Evolutionary conservation across 306 rosid species (phyloP).

Genomic region (Senna tora): DNA sequence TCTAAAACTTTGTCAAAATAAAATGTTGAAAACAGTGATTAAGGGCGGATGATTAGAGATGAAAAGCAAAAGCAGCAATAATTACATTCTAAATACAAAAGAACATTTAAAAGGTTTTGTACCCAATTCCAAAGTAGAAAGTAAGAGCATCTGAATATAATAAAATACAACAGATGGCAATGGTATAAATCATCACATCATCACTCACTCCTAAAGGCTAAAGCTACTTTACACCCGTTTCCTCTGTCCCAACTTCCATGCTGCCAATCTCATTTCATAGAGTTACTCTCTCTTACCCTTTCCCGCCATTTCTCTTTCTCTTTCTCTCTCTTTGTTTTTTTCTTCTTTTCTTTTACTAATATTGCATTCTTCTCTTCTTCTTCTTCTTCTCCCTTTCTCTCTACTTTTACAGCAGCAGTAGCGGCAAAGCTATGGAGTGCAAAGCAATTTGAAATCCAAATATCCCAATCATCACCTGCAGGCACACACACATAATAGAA

Average conservation of each 20-base stretch:
- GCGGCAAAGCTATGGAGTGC: conserved; percentile 38
- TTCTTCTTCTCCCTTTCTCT: conserved; percentile 6
- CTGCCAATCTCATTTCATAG: neutral
- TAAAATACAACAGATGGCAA: neutral
- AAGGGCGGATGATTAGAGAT: neutral
- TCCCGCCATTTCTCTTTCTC: neutral
- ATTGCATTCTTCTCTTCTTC: neutral
- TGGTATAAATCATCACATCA: conserved; percentile 30
- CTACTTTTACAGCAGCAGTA: conserved; percentile 32
- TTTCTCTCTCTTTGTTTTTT: too few relatives aligned
- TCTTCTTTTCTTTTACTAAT: neutral
- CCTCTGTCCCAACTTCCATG: neutral
- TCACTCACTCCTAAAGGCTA: too few relatives aligned
- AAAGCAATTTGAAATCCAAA: conserved; percentile 43
- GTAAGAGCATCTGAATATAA: conserved; percentile 40
- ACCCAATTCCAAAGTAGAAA: conserved; percentile 50
- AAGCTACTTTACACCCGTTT: conserved; percentile 44
- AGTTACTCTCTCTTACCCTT: neutral
- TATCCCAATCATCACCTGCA: conserved; percentile 47
- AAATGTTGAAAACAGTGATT: neutral
- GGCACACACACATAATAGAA: conserved; percentile 37
- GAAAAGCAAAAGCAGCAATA: conserved; percentile 10
- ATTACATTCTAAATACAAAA: conserved; percentile 43
- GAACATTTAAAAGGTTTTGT: conserved; percentile 41
- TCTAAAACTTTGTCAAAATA: too few relatives aligned